phyloP scores from a whole-genome alignment of 495 filamentous ascomycete genomes.

The Penicillium atrosanguineum region DNA sequence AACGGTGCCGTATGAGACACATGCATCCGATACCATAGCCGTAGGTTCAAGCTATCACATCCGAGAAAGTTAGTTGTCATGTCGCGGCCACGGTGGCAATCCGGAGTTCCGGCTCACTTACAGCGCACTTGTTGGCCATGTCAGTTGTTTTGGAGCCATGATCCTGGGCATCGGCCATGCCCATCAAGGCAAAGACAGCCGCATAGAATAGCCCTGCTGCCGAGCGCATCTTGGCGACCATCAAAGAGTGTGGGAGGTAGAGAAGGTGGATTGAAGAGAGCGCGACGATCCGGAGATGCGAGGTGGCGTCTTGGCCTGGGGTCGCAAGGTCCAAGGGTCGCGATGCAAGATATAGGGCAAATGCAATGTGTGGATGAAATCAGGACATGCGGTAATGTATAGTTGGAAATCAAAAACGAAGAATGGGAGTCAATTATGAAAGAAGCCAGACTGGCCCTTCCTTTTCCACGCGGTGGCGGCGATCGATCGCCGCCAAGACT shows the following conservation, averaged over 20 bases:
- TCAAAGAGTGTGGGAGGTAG: not conserved
- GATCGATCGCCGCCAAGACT: slow-evolving; percentile 12
- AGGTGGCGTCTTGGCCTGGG: not conserved
- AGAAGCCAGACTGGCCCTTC: slow-evolving; percentile 37
- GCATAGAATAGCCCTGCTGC: slow-evolving; percentile 70
- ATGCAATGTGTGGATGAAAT: not conserved
- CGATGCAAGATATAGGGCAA: not conserved
- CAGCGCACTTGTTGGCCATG: slow-evolving; percentile 58
- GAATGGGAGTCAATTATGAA: slow-evolving; percentile 15
- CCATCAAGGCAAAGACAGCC: slow-evolving; percentile 71
- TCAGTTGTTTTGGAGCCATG: slow-evolving; percentile 39
- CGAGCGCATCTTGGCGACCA: slow-evolving; percentile 55
- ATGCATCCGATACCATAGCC: slow-evolving; percentile 78
- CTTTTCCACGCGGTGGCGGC: slow-evolving; percentile 18
- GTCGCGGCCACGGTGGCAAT: not conserved
- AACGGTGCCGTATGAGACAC: slow-evolving; percentile 86
- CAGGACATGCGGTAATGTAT: not conserved
- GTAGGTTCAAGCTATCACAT: slow-evolving; percentile 57
- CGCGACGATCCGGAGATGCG: not conserved
- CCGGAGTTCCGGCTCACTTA: slow-evolving; percentile 41
- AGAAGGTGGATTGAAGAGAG: not conserved
- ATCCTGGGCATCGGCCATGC: slow-evolving; percentile 41
- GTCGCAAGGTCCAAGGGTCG: slow-evolving; percentile 1
- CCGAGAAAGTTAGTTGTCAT: slow-evolving; percentile 1
- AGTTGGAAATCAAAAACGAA: slow-evolving; percentile 7